Conservation (phyloP, 805 yeast genomes). For the Candida chauliodis region DNA sequence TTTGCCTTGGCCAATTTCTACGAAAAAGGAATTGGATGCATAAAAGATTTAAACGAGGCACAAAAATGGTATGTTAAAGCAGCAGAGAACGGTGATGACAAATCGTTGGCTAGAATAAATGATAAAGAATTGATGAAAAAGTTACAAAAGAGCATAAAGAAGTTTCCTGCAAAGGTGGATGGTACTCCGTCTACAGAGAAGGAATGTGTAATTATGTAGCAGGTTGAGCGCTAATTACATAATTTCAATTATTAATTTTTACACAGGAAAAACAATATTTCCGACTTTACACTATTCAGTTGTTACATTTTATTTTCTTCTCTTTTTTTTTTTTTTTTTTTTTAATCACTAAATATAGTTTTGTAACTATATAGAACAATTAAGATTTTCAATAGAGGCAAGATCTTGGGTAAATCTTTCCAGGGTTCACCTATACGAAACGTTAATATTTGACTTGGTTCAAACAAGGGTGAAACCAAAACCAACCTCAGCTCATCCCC, state of each 20-base stretch:
- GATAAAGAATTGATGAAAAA: slow-evolving; percentile 30
- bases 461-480: too few species aligned
- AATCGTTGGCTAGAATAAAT: slow-evolving; percentile 29
- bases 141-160: slow-evolving; percentile 27
- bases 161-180: slow-evolving; percentile 14
- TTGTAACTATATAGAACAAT: too few species aligned
- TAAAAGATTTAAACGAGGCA: slow-evolving; percentile 51
- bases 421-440: too few species aligned
- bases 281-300: too few species aligned
- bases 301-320: too few species aligned
- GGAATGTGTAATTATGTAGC: slow-evolving; percentile 43
- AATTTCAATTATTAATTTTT: not conserved
- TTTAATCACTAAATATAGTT: too few species aligned
- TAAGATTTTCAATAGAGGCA: too few species aligned
- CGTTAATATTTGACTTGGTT: too few species aligned
- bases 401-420: too few species aligned
- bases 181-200: slow-evolving; percentile 27
- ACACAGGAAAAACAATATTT: not conserved
- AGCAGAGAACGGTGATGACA: slow-evolving; percentile 51
- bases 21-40: slow-evolving; percentile 87
- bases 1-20: slow-evolving; percentile 78
- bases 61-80: slow-evolving; percentile 75
- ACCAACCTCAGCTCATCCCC: too few species aligned
- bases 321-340: too few species aligned
- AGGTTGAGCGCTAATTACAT: too few species aligned